A percentile compares a stretch with the other conserved stretches of the same genome.
These are phyloP conservation scores for Corchorus capsularis DNA, from an alignment of 345 rosid genomes.

Conservation along the genomic window DNA sequence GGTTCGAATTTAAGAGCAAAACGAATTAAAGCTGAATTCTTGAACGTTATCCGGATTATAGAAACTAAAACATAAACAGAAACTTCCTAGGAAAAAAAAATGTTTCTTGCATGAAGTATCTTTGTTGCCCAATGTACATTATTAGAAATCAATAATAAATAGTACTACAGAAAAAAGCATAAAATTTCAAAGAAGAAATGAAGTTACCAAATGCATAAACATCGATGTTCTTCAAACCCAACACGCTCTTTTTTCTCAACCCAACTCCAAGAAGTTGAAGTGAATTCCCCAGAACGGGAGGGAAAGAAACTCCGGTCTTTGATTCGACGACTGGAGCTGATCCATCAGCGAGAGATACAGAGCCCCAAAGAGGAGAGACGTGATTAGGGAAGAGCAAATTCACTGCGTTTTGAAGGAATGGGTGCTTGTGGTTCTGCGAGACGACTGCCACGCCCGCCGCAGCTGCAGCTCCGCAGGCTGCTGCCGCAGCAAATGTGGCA, in stretches of 20 bases:
- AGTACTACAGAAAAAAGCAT: neutral
- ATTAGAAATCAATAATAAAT: neutral
- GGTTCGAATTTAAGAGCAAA: neutral
- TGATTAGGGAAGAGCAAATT: slow-evolving; percentile 37
- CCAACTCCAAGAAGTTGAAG: slow-evolving; percentile 74
- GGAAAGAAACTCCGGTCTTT: slow-evolving; percentile 66
- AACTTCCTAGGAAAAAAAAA: neutral
- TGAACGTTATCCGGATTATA: neutral
- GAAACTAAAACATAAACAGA: neutral
- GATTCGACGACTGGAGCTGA: slow-evolving; percentile 59
- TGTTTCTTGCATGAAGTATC: neutral
- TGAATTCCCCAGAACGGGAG: slow-evolving; percentile 53
- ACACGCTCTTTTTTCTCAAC: slow-evolving; percentile 64
- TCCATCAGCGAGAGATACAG: slow-evolving; percentile 67
- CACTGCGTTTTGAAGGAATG: slow-evolving; percentile 36
- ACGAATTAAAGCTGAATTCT: neutral
- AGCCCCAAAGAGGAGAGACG: slow-evolving; percentile 51
- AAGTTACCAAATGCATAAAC: slow-evolving; percentile 74
- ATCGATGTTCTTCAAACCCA: slow-evolving; percentile 86
- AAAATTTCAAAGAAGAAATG: neutral
- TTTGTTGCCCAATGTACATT: neutral
- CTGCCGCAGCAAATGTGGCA: slow-evolving; percentile 37
- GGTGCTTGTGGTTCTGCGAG: slow-evolving; percentile 37
- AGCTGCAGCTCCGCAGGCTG: slow-evolving; percentile 36
- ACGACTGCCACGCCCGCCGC: slow-evolving; percentile 45